Percentiles rank a stretch among this genome's conserved stretches.
Evolutionary conservation across 192 early-diverging fungal genomes (phyloP).

Genomic region (Coemansia sp.): DNA sequence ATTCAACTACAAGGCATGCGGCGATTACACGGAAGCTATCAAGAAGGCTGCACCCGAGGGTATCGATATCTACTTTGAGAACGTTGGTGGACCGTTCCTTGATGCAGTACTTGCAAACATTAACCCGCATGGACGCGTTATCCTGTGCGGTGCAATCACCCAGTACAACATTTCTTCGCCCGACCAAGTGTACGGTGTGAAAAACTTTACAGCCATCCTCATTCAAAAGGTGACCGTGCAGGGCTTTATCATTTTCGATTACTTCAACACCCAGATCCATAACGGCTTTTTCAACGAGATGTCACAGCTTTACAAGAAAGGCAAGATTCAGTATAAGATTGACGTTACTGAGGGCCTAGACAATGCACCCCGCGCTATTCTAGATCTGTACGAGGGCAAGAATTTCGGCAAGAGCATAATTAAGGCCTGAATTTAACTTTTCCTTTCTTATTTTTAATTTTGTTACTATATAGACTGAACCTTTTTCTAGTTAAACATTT

Average conservation of each 20-base stretch:
- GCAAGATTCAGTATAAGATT: conserved; percentile 63
- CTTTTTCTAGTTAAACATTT: no score
- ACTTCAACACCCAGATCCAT: conserved; percentile 46
- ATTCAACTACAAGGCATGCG: conserved; percentile 91
- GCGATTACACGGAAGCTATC: conserved; percentile 52
- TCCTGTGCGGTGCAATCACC: conserved; percentile 75
- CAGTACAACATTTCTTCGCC: conserved; percentile 59
- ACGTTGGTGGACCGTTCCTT: conserved; percentile 76
- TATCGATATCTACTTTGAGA: conserved; percentile 85
- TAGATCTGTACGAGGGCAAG: conserved; percentile 61
- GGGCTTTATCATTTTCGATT: conserved; percentile 67
- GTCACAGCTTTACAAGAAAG: conserved; percentile 56
- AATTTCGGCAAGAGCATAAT: conserved; percentile 73
- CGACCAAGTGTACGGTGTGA: conserved; percentile 54
- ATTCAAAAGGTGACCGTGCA: conserved; percentile 60
- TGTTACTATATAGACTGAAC: no score
- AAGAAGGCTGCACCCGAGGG: conserved; percentile 68
- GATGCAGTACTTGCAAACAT: conserved; percentile 65
- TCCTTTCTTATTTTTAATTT: neutral
- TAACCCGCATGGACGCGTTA: conserved; percentile 68
- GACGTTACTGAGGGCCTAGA: conserved; percentile 67
- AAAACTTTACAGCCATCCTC: conserved; percentile 62
- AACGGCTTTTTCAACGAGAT: conserved; percentile 61
- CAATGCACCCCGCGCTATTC: conserved; percentile 60
- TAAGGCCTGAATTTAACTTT: conserved; percentile 20